These are phyloP conservation scores for Endothia cerciana DNA, from an alignment of 2,329 filamentous ascomycete species.

Conservation along the genomic window DNA sequence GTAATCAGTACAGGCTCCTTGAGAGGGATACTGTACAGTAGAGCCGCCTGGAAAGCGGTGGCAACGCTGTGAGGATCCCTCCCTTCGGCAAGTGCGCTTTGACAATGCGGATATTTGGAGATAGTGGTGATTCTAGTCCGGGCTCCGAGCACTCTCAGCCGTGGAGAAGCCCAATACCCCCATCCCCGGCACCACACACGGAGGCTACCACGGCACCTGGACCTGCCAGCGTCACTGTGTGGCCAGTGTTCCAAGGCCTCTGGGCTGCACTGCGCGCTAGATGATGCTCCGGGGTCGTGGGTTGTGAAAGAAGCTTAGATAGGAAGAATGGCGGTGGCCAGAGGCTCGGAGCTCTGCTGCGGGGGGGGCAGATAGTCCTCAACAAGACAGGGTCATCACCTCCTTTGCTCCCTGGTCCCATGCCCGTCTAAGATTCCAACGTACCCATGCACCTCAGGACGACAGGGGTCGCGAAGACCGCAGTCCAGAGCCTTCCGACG, in stretches of 20 bases:
- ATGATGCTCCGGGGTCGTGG: slow-evolving; percentile 10
- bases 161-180: background rate
- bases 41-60: background rate
- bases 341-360: slow-evolving; percentile 20
- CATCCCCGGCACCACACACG: background rate
- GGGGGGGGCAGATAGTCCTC: slow-evolving; percentile 20
- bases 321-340: slow-evolving; percentile 9
- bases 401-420: slow-evolving; percentile 38
- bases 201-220: background rate
- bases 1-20: too few relatives aligned
- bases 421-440: slow-evolving; percentile 44
- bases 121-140: background rate
- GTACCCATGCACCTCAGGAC: slow-evolving; percentile 29
- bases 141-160: background rate
- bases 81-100: slow-evolving; percentile 8
- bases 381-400: slow-evolving; percentile 19
- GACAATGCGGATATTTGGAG: background rate
- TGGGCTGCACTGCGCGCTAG: slow-evolving; percentile 17
- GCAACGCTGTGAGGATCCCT: slow-evolving; percentile 2
- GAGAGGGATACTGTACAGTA: background rate
- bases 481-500: slow-evolving; percentile 1
- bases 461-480: slow-evolving; percentile 19
- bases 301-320: slow-evolving; percentile 24
- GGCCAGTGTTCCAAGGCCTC: slow-evolving; percentile 11
- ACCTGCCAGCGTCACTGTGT: slow-evolving; percentile 2